Percentiles rank a stretch among this genome's conserved stretches.
Conservation (phyloP, 1,139 yeast species). For the Blastobotrys malaysiensis region DNA sequence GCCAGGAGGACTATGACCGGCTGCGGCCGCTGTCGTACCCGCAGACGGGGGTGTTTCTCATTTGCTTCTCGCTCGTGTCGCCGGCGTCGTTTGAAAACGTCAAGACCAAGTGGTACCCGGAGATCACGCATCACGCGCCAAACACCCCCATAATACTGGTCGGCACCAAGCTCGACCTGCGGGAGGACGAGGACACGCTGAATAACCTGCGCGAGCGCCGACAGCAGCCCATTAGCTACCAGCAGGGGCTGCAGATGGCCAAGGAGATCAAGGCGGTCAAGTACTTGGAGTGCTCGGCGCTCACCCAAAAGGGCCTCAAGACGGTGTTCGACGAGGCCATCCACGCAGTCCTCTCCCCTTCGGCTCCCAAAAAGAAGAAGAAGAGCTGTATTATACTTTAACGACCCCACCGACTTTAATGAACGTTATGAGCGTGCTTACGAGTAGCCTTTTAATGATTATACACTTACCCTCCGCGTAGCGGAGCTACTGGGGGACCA, state of each 20-base stretch:
- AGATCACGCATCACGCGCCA: slow-evolving; percentile 80
- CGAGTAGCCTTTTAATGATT: not conserved
- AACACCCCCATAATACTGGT: slow-evolving; percentile 71
- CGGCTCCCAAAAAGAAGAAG: slow-evolving; percentile 33
- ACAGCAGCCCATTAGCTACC: slow-evolving; percentile 53
- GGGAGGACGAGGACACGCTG: slow-evolving; percentile 72
- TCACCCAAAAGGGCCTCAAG: slow-evolving; percentile 72
- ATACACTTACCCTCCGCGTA: not conserved
- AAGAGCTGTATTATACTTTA: slow-evolving; percentile 66
- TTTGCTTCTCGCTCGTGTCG: slow-evolving; percentile 81
- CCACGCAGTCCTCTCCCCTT: slow-evolving; percentile 61
- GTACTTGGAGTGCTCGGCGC: slow-evolving; percentile 87
- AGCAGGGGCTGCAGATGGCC: slow-evolving; percentile 65
- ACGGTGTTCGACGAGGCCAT: slow-evolving; percentile 81
- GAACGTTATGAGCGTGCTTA: slow-evolving; percentile 1
- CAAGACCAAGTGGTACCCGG: slow-evolving; percentile 72
- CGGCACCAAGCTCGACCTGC: slow-evolving; percentile 81
- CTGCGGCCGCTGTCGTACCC: slow-evolving; percentile 89
- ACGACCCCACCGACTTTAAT: slow-evolving; percentile 24
- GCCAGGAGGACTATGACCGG: slow-evolving; percentile 90
- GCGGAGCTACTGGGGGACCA: too few species aligned
- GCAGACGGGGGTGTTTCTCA: slow-evolving; percentile 81
- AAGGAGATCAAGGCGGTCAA: slow-evolving; percentile 67
- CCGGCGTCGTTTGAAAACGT: slow-evolving; percentile 80
- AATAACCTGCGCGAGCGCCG: slow-evolving; percentile 66